Evolutionary conservation across 2,329 filamentous ascomycete species (phyloP), one percentile per base, ranked within the genome.

Genomic region (Neobulgaria alba): DNA sequence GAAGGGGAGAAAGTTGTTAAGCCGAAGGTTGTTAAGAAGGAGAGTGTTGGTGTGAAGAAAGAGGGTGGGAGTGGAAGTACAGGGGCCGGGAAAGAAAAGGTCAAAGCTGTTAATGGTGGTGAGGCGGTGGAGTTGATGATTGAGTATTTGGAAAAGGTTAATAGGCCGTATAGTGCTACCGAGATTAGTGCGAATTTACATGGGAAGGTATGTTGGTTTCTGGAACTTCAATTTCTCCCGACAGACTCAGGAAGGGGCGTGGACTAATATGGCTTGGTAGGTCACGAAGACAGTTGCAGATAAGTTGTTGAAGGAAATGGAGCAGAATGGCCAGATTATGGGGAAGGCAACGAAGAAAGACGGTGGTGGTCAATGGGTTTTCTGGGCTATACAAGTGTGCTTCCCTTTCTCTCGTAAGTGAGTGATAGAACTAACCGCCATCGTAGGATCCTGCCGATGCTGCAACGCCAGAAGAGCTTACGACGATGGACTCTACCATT

Each of bases 291-390:
- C 75, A 10, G 66, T 73, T 32, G 69, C 77, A 17, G 68, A 69
- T 19, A 83, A 81, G 58, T 55, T 74, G 21, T 62, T 83, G 23
- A 79, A 77, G 51, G 77, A 81, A 44, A 63, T 83, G 57, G 71
- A 77, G 45, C 75, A 80, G 49, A 67, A 66, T 31, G 72, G 72
- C 9, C 61, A 74, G 49, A 73, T 83, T 31, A 73, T 74, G 52
- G 74, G 72, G 36, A 71, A 60, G 32, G 54, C 54, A 0, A 55
- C 55, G 1, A 57, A 57, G 40, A 54, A 52, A 2, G 55, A 57
- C 35, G 50, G 52, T 10, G 58, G 58, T 3, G 57, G 52, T 7
- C 52, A 58, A 23, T 60, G 56, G 55, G 56, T 61, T 5, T 61
- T 58, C 41, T 60, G 57, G 57, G 39, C 49, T 14, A 20, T 56